Base-by-base conservation (phyloP, 805 yeast genomes). In the Metschnikowia cubensis region DNA sequence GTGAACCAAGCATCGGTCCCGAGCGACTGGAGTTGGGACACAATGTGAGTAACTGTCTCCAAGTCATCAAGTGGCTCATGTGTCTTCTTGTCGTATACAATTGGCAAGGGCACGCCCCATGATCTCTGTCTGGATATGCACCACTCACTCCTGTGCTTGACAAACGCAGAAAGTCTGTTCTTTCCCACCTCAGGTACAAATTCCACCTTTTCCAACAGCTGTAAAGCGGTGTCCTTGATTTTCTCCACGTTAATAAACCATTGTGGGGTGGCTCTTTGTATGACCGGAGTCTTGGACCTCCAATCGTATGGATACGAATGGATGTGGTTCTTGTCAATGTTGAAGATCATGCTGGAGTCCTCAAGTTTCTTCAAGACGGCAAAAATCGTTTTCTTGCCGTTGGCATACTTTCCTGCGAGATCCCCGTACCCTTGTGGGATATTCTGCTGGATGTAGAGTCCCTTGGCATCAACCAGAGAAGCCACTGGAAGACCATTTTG, bases 91-190 rank as follows among this genome's bases (percentile, higher is more conserved):
- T 62, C 39, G 67, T 85, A 87, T 7, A 94, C 68, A 0, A 87
- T 94, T 1, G 99, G 98, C 36, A 94, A 87, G 1, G 99, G 99
- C 33, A 94, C 97, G 42, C 99, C 99, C 99, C 99, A 94, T 17
- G 81, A 76, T 56, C 99, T 81, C 65, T 94, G 99, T 59, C 99
- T 76, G 1, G 98, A 91, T 32, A 94, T 90, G 69, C 99, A 94
- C 99, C 99, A 94, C 63, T 94, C 99, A 54, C 83, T 82, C 68
- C 99, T 80, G 45, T 84, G 82, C 18, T 71, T 74, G 29, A 90
- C 77, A 62, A 92, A 94, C 13, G 95, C 80, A 2, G 74, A 59
- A 33, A 94, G 75, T 54, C 98, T 76, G 45, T 80, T 84, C 31
- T 71, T 70, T 1, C 97, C 97, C 11, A 80, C 69, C 42, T 76